These are phyloP conservation scores for Parathielavia hyrcaniae DNA, from an alignment of 495 filamentous ascomycete genomes.

Conservation along the genomic window DNA sequence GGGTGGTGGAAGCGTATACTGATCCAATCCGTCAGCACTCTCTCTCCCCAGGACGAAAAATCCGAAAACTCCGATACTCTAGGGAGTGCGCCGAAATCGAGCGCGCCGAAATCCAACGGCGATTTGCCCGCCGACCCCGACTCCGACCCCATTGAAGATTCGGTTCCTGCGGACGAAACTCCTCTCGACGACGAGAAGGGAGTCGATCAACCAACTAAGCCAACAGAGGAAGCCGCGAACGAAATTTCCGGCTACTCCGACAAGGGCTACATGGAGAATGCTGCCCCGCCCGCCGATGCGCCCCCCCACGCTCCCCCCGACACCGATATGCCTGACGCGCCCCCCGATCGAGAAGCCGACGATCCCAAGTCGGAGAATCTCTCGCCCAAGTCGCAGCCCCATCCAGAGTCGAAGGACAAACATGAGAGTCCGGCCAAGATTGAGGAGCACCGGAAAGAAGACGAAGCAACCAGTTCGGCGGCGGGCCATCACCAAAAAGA, in stretches of 20 bases:
- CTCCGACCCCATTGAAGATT: slow-evolving; percentile 21
- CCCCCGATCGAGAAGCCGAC: slow-evolving; percentile 8
- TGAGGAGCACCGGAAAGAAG: not conserved
- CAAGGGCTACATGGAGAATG: slow-evolving; percentile 12
- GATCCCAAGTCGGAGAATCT: not conserved
- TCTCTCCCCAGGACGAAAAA: slow-evolving; percentile 10
- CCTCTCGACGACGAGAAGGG: slow-evolving; percentile 6
- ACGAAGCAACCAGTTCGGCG: not conserved
- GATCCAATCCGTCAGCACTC: slow-evolving; percentile 13
- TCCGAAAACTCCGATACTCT: slow-evolving; percentile 4
- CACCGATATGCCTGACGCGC: slow-evolving; percentile 34
- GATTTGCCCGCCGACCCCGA: not conserved
- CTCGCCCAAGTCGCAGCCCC: slow-evolving; percentile 6
- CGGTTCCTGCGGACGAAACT: slow-evolving; percentile 25
- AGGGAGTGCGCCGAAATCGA: slow-evolving; percentile 1
- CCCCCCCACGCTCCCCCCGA: slow-evolving; percentile 5
- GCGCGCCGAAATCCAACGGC: slow-evolving; percentile 3
- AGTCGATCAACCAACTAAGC: not conserved
- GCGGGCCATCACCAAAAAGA: slow-evolving; percentile 20
- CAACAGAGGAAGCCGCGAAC: slow-evolving; percentile 16
- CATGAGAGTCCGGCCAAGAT: not conserved
- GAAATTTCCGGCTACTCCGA: slow-evolving; percentile 19
- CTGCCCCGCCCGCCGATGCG: slow-evolving; percentile 8
- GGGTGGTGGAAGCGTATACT: not conserved
- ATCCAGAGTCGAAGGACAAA: not conserved